Evolutionary conservation across 2,329 filamentous ascomycete species (phyloP), one percentile per base, ranked within the genome.

Genomic region (Diaporthe humulicola): DNA sequence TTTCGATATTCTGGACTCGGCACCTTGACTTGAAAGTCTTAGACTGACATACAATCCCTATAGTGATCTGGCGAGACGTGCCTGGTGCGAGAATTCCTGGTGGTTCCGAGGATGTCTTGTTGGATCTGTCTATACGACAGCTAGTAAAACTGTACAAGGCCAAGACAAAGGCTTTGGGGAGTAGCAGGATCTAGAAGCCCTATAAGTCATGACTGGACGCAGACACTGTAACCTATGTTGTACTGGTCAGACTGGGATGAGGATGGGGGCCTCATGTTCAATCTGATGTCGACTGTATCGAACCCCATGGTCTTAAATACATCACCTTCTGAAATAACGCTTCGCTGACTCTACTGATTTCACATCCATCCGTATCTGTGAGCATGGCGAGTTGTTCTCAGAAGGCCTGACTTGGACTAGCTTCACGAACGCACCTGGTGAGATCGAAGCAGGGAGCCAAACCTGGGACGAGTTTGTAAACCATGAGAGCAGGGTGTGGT

Each of bases 91-190:
- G 90, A 52, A 91, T 93, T 58, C 91, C 92, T 0, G 93, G 93
- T 69, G 93, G 93, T 1, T 92, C 89, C 8, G 93, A 95, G 81
- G 93, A 95, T 81, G 93, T 95, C 2, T 87, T 95, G 84, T 84
- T 94, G 15, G 93, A 95, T 82, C 83, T 95, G 54, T 90, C 91
- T 1, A 88, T 95, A 3, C 84, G 93, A 19, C 93, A 95, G 81
- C 82, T 94, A 74, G 91, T 93, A 50, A 94, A 94, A 86, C 89
- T 93, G 64, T 94, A 91, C 81, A 86, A 90, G 79, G 85, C 83
- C 17, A 89, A 91, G 83, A 90, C 87, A 3, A 89, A 88, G 78
- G 85, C 86, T 40, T 77, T 91, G 74, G 42, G 61, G 10, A 57
- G 17, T 2, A 71, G 54, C 33, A 76, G 69, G 36, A 19, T 76